Evolutionary conservation across 2,329 filamentous ascomycete species (phyloP).

Genomic region (Fusarium sp.): DNA sequence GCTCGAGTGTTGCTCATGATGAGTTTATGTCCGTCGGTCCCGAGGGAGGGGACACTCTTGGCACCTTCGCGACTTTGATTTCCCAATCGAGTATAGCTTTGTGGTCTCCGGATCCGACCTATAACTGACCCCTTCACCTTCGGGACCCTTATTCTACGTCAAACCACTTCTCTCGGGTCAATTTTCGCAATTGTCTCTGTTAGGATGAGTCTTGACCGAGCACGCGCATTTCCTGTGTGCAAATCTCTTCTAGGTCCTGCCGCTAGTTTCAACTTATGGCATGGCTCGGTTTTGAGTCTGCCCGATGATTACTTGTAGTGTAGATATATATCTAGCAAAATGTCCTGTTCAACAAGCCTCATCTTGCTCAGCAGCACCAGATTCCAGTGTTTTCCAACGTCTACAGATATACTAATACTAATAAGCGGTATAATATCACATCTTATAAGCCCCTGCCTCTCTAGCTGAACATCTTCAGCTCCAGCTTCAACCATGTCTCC

Average conservation of each 20-base stretch:
- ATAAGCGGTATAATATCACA: background rate
- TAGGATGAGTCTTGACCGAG: slow-evolving; percentile 1
- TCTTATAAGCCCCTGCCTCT: background rate
- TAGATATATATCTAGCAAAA: slow-evolving; percentile 32
- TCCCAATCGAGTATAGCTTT: slow-evolving; percentile 36
- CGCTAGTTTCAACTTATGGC: slow-evolving; percentile 8
- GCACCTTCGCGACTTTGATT: background rate
- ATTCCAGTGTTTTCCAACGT: background rate
- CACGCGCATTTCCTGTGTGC: background rate
- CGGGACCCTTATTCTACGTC: slow-evolving; percentile 9
- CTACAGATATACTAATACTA: background rate
- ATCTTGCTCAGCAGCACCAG: background rate
- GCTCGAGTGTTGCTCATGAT: slow-evolving; percentile 6
- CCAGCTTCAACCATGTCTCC: slow-evolving; percentile 20
- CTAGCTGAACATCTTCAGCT: background rate
- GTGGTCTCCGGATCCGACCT: slow-evolving; percentile 36
- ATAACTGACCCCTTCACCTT: slow-evolving; percentile 7
- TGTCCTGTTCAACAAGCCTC: slow-evolving; percentile 6
- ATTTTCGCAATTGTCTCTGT: background rate
- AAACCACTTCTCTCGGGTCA: slow-evolving; percentile 11
- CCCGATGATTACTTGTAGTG: slow-evolving; percentile 15
- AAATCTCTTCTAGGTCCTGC: background rate
- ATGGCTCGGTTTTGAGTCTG: slow-evolving; percentile 19
- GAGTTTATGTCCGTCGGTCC: slow-evolving; percentile 40
- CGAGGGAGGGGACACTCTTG: slow-evolving; percentile 29